Conservation (phyloP, 1,139 yeast genomes). For the Citeromyces hawaiiensis region DNA sequence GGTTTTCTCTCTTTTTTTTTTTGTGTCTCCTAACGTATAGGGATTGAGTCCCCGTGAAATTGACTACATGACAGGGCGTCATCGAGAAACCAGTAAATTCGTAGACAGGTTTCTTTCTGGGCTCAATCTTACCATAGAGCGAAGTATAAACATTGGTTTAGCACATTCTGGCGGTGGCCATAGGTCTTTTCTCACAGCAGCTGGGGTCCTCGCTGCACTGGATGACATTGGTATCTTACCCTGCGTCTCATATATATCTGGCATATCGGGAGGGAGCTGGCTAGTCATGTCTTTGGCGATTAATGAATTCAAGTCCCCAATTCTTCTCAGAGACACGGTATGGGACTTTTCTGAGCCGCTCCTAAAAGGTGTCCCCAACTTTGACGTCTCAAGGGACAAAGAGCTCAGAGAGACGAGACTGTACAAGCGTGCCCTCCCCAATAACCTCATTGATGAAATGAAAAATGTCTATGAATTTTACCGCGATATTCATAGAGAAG, state of each 20-base stretch:
- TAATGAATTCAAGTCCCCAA: constrained; percentile 26
- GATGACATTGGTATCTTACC: constrained; percentile 40
- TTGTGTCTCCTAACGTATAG: constrained; percentile 1
- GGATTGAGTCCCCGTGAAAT: constrained; percentile 18
- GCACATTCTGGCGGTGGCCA: constrained; percentile 65
- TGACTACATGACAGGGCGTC: constrained; percentile 22
- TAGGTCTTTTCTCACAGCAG: constrained; percentile 49
- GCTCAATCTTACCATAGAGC: constrained; percentile 25
- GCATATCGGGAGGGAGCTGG: constrained; percentile 62
- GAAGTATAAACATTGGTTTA: constrained; percentile 10
- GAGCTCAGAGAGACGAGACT: constrained; percentile 4
- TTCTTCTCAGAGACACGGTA: constrained; percentile 16
- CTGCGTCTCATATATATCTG: constrained; percentile 36
- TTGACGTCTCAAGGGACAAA: constrained; percentile 16
- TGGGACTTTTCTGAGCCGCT: constrained; percentile 38
- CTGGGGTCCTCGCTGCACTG: constrained; percentile 40
- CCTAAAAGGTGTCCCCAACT: constrained; percentile 40
- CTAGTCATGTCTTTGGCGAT: constrained; percentile 32
- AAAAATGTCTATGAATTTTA: constrained; percentile 14
- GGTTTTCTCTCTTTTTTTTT: too few relatives aligned
- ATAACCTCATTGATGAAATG: not conserved
- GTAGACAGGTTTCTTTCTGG: constrained; percentile 22
- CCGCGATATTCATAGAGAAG: constrained; percentile 34
- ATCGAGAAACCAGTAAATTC: constrained; percentile 14
- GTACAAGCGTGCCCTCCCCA: not conserved